These are phyloP conservation scores for Fusarium euwallaceae DNA, from an alignment of 2,329 filamentous ascomycete species.

Conservation along the genomic window DNA sequence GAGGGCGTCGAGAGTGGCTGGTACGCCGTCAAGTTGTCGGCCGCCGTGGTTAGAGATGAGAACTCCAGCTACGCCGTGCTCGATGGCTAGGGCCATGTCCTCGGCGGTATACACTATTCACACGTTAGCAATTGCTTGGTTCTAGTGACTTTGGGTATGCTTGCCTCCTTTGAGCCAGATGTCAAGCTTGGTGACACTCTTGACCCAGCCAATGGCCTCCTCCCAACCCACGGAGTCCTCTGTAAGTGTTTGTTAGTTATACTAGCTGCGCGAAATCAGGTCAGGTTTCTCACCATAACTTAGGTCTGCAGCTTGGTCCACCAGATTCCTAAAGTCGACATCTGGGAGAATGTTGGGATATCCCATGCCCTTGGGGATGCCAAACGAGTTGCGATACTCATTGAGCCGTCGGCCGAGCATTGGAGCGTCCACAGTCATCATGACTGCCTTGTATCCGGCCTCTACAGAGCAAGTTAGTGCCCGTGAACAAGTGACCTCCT, in stretches of 20 bases:
- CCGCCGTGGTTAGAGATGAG: constrained; percentile 5
- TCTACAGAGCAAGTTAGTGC: background rate
- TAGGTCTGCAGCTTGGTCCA: background rate
- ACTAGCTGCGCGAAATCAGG: background rate
- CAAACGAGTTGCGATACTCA: constrained; percentile 42
- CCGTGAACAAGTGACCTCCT: background rate
- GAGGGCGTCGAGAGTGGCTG: background rate
- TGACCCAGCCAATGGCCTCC: background rate
- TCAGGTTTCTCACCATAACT: background rate
- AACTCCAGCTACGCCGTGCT: background rate
- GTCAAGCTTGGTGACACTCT: constrained; percentile 1
- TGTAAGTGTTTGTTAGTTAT: background rate
- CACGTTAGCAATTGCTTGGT: background rate
- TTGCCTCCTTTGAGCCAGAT: constrained; percentile 1
- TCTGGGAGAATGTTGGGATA: constrained; percentile 35
- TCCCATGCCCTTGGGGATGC: constrained; percentile 30
- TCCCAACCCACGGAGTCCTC: background rate
- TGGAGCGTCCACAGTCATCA: constrained; percentile 46
- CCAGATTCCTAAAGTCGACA: constrained; percentile 18
- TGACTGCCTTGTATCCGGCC: constrained; percentile 44
- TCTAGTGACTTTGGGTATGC: background rate
- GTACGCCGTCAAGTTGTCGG: constrained; percentile 40
- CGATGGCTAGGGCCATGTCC: background rate
- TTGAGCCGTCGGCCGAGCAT: constrained; percentile 40
- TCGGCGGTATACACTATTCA: background rate